Conservation (phyloP, 805 yeast species). For the Vanderwaltozyma polyspora region DNA sequence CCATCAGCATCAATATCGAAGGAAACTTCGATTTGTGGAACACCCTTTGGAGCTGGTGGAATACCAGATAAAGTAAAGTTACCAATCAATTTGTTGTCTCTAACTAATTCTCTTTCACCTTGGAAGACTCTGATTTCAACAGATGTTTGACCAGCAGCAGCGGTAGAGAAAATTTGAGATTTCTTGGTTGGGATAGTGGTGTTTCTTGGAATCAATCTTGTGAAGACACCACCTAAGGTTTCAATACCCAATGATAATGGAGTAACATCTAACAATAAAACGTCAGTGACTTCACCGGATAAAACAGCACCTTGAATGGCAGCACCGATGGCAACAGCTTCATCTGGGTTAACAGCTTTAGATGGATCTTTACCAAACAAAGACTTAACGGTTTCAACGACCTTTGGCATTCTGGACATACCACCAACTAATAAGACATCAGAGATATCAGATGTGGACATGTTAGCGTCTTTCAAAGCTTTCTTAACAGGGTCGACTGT, state of each 20-base stretch:
- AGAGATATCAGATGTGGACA: slow-evolving; percentile 56
- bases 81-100: slow-evolving; percentile 95
- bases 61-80: slow-evolving; percentile 92
- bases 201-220: slow-evolving; percentile 78
- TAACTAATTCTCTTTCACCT: slow-evolving; percentile 97
- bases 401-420: slow-evolving; percentile 85
- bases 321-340: slow-evolving; percentile 92
- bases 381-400: slow-evolving; percentile 54
- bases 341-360: slow-evolving; percentile 90
- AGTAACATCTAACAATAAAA: slow-evolving; percentile 76
- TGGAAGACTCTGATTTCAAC: slow-evolving; percentile 97
- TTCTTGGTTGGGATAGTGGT: slow-evolving; percentile 95
- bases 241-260: slow-evolving; percentile 89
- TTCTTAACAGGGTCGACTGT: slow-evolving; percentile 69
- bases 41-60: slow-evolving; percentile 75
- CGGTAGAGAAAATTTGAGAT: slow-evolving; percentile 92
- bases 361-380: slow-evolving; percentile 78
- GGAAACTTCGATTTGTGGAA: slow-evolving; percentile 76
- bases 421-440: slow-evolving; percentile 78
- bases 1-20: slow-evolving; percentile 97
- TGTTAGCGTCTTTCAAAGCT: slow-evolving; percentile 66
- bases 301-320: slow-evolving; percentile 96
- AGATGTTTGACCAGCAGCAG: slow-evolving; percentile 92
- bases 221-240: slow-evolving; percentile 96
- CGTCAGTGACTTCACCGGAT: slow-evolving; percentile 91